These are phyloP conservation scores for Suillus tomentosus DNA, from an alignment of 768 basidiomycete species.

Conservation along the genomic window DNA sequence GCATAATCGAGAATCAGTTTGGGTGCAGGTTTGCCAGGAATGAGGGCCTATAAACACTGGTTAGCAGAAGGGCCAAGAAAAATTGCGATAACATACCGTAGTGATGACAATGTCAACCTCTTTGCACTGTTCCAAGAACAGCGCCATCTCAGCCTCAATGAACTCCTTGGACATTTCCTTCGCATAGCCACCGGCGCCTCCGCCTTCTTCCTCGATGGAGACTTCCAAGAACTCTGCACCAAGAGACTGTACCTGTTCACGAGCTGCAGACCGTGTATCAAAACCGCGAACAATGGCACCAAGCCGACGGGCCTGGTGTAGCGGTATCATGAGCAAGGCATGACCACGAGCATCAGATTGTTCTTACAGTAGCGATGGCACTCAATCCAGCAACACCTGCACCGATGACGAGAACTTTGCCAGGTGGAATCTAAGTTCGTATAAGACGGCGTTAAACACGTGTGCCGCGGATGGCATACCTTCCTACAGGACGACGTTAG, in stretches of 20 bases:
- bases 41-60: slow-evolving; percentile 57
- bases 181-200: slow-evolving; percentile 82
- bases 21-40: slow-evolving; percentile 85
- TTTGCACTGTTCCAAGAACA: slow-evolving; percentile 86
- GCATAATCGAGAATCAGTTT: slow-evolving; percentile 77
- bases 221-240: slow-evolving; percentile 93
- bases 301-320: slow-evolving; percentile 66
- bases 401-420: slow-evolving; percentile 85
- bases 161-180: slow-evolving; percentile 92
- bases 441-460: slow-evolving; percentile 20
- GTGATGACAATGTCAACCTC: slow-evolving; percentile 91
- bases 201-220: slow-evolving; percentile 75
- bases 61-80: slow-evolving; percentile 8
- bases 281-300: slow-evolving; percentile 90
- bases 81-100: slow-evolving; percentile 45
- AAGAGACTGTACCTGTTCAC: slow-evolving; percentile 88
- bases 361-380: slow-evolving; percentile 77
- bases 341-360: neutral
- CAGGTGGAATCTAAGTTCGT: slow-evolving; percentile 68
- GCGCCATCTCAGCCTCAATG: slow-evolving; percentile 83
- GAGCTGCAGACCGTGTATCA: slow-evolving; percentile 81
- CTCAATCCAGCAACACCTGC: slow-evolving; percentile 88
- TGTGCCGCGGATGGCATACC: slow-evolving; percentile 30
- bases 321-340: neutral
- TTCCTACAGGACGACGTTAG: slow-evolving; percentile 37